Base-by-base conservation (phyloP, 208 protist genomes). In the Trypanosoma melophagium region DNA sequence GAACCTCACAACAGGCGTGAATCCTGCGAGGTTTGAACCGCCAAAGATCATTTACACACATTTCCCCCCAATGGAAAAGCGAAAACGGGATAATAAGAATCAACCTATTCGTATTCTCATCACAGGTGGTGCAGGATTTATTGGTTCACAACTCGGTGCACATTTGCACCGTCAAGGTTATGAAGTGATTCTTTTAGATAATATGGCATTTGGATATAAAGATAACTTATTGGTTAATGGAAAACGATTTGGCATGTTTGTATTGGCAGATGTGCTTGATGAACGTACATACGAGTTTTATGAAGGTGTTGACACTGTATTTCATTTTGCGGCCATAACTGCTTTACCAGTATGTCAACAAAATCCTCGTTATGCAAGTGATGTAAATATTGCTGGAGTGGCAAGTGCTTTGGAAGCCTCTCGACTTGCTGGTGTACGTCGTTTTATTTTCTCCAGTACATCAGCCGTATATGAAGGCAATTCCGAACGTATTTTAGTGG, bases 371-470 rank as follows among this genome's bases (percentile, higher is more conserved):
- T 47, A 47, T 47, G 42, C 42, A 47, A 10, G 4, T 2, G 42
- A 47, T 47, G 42, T 47, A n/a, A 47, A 47, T 47, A 47, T 47
- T 47, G 42, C 42, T n/a, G 42, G 42, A 47, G 42, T 10, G 2
- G 42, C 42, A 47, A 47, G 42, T 47, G 42, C 16, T n/a, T 47
- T 47, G 16, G 42, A 47, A 47, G 58, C 38, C 10, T 63, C 38
- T n/a, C 58, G 38, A 14, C 21, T 63, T 35, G 58, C 58, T 17
- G 58, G 22, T 22, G 38, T 50, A 17, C 58, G 38, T 38, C 38
- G 58, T 54, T 63, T 63, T 53, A 63, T 63, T 17, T 63, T 63
- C 35, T 50, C 38, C 5, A 54, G 45, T 31, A 63, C 58, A n/a
- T 63, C 58, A 38, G 58, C 35, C 5, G 38, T 50, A 1, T 50